Base-by-base conservation (phyloP, 495 filamentous ascomycete species). In the Chlorociboria aeruginascens region DNA sequence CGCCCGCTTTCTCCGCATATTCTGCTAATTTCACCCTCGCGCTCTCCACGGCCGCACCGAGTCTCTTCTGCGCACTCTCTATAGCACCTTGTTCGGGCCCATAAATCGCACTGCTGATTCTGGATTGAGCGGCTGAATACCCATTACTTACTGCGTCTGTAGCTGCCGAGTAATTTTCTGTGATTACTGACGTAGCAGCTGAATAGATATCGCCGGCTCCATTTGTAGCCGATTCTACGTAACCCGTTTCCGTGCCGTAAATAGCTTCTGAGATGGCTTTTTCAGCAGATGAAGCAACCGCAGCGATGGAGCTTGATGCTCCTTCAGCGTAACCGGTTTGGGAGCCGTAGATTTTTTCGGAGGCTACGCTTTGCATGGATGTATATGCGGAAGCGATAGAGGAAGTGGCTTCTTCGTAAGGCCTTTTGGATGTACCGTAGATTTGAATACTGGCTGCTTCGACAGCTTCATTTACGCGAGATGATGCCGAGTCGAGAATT, bases 401-500 rank as follows among this genome's bases (percentile, higher is more conserved):
- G 8, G 71, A 72, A 13, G 70, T 73, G 11, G 70, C 76, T 48
- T 72, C 56, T 50, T 78, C 79, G 16, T 66, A 66, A 9, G 66
- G 63, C 11, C 77, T 76, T 56, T 76, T 79, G 8, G 58, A 52
- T 0, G 71, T 69, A 32, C 80, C 82, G 58, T 82, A 83, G 38
- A 80, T 60, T 40, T 79, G 76, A 11, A 66, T 57, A 46, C 70
- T 78, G 3, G 75, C 79, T 25, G 73, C 78, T n/a, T 76, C 71
- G 17, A 83, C 71, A 16, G 72, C 79, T 13, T 69, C 64, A 44
- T 78, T 69, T 34, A 82, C 63, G 50, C 77, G 73, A 6, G 72
- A 66, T 50, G 66, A 76, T 13, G 72, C 77, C 11, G 69, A 59
- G 8, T 69, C 66, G 39, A 85, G 61, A 36, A 83, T 74, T 34